phyloP scores from a whole-genome alignment of 75 land plant species.

The Azolla pinnata region DNA sequence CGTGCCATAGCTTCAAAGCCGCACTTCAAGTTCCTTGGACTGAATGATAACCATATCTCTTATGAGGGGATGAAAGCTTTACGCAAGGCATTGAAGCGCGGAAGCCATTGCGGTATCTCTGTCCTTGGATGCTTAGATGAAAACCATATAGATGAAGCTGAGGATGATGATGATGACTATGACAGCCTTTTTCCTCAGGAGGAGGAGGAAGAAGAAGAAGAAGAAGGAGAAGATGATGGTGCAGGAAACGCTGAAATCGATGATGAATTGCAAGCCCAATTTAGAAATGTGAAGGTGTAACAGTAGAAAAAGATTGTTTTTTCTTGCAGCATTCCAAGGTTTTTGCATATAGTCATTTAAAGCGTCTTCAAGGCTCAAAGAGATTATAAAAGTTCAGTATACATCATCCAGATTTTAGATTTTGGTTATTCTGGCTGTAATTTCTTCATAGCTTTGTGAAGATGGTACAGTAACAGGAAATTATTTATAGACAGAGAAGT shows the following conservation, averaged over 20 bases:
- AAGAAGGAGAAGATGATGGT: slow-evolving; percentile 29
- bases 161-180: slow-evolving; percentile 35
- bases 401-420: too few relatives aligned
- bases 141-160: slow-evolving; percentile 75
- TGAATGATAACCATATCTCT: slow-evolving; percentile 74
- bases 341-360: too few relatives aligned
- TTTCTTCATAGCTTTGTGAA: too few relatives aligned
- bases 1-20: slow-evolving; percentile 46
- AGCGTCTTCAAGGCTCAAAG: too few relatives aligned
- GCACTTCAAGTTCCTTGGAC: slow-evolving; percentile 47
- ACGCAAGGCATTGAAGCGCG: slow-evolving; percentile 37
- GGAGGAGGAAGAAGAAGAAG: slow-evolving; percentile 18
- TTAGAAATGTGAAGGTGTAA: neutral
- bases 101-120: slow-evolving; percentile 30
- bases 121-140: slow-evolving; percentile 79
- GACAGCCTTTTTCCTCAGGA: too few relatives aligned
- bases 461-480: too few relatives aligned
- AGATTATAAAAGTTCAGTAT: too few relatives aligned
- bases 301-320: too few relatives aligned
- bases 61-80: slow-evolving; percentile 75
- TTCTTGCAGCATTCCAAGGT: too few relatives aligned
- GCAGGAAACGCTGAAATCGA: too few relatives aligned
- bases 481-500: too few relatives aligned
- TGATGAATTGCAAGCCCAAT: neutral
- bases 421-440: too few relatives aligned